These are phyloP conservation scores for Mercurialis annua DNA, from an alignment of 345 rosid genomes.

Conservation along the genomic window DNA sequence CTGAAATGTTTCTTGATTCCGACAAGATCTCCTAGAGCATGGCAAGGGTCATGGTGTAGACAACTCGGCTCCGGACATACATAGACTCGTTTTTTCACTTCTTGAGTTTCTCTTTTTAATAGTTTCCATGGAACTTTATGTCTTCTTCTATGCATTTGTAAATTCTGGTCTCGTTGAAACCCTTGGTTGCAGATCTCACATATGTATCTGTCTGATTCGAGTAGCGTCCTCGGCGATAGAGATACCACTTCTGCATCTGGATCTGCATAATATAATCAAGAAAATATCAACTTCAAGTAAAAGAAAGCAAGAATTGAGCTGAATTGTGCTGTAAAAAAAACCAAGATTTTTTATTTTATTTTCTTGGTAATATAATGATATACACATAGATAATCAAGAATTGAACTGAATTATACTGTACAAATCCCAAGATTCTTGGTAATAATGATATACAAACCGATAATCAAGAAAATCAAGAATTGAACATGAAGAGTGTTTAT, in stretches of 20 bases:
- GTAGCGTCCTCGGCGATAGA: slow-evolving; percentile 62
- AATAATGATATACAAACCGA: too few relatives aligned
- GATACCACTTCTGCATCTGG: slow-evolving; percentile 91
- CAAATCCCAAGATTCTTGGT: too few relatives aligned
- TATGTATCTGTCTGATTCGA: slow-evolving; percentile 74
- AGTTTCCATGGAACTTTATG: slow-evolving; percentile 90
- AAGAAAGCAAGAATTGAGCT: too few relatives aligned
- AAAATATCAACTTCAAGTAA: too few relatives aligned
- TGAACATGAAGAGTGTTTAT: too few relatives aligned
- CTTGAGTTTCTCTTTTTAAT: slow-evolving; percentile 64
- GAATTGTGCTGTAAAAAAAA: too few relatives aligned
- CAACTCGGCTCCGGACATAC: slow-evolving; percentile 80
- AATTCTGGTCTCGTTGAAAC: slow-evolving; percentile 84
- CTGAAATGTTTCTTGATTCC: slow-evolving; percentile 80
- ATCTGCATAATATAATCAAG: too few relatives aligned
- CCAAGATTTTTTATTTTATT: too few relatives aligned
- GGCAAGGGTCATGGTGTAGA: slow-evolving; percentile 81
- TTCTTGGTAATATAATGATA: too few relatives aligned
- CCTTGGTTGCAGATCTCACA: slow-evolving; percentile 95
- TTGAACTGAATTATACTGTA: too few relatives aligned
- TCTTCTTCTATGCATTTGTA: slow-evolving; percentile 81
- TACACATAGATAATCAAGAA: not conserved
- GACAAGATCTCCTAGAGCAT: slow-evolving; percentile 82
- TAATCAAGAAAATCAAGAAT: not conserved
- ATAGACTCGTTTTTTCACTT: slow-evolving; percentile 68